phyloP scores from a whole-genome alignment of 23 red algal species.

The Gracilariopsis chorda region DNA sequence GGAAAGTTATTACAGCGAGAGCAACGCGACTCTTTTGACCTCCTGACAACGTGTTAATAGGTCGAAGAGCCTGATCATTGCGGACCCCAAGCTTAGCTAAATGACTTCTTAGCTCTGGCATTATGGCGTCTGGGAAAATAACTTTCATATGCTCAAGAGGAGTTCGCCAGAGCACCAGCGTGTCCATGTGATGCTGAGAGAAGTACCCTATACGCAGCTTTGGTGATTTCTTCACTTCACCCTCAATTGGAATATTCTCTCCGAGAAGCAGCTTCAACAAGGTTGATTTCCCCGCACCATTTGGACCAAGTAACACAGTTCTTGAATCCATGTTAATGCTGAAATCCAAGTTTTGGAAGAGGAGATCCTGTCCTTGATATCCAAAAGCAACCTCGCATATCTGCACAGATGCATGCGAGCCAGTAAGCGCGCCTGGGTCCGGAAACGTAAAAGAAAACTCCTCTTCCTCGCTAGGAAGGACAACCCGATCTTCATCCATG shows the following conservation, averaged over 20 bases:
- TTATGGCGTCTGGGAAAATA: slow-evolving; percentile 75
- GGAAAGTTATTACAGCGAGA: slow-evolving; percentile 82
- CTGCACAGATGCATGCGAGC: slow-evolving; percentile 77
- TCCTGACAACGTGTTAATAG: slow-evolving; percentile 89
- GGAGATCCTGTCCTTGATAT: slow-evolving; percentile 32
- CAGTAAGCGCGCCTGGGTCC: slow-evolving; percentile 79
- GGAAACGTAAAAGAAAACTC: slow-evolving; percentile 84
- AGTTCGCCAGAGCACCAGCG: slow-evolving; percentile 84
- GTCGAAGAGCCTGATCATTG: slow-evolving; percentile 79
- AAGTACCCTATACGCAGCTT: slow-evolving; percentile 96
- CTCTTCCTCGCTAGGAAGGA: slow-evolving; percentile 86
- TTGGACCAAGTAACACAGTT: slow-evolving; percentile 79
- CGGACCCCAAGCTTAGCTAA: slow-evolving; percentile 76
- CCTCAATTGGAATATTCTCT: slow-evolving; percentile 77
- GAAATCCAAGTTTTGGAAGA: slow-evolving; percentile 82
- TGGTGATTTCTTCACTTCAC: slow-evolving; percentile 68
- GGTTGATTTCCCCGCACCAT: slow-evolving; percentile 92
- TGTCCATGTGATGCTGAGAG: slow-evolving; percentile 96
- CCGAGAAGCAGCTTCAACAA: slow-evolving; percentile 88
- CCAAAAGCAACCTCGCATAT: slow-evolving; percentile 84
- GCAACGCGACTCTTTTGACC: slow-evolving; percentile 94
- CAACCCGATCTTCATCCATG: slow-evolving; percentile 84
- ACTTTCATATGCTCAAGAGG: slow-evolving; percentile 92
- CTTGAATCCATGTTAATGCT: slow-evolving; percentile 85
- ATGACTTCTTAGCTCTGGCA: slow-evolving; percentile 67